These are phyloP conservation scores for Stemphylium lycopersici DNA, from an alignment of 2,329 filamentous ascomycete genomes.

Conservation along the genomic window DNA sequence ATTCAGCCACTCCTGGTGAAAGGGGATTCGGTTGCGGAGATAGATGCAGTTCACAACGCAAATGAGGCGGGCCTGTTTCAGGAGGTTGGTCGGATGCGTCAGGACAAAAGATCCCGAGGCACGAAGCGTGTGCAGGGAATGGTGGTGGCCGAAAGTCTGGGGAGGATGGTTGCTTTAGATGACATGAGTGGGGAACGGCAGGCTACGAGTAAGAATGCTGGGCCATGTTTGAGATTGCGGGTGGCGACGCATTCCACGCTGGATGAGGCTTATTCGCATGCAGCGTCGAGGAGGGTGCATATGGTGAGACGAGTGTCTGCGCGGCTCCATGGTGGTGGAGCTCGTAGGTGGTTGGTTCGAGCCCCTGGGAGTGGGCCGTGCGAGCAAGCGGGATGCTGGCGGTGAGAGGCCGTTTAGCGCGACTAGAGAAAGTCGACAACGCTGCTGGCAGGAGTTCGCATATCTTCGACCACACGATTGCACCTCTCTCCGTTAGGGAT, in stretches of 20 bases:
- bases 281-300: slow-evolving; percentile 20
- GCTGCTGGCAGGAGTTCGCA: slow-evolving; percentile 15
- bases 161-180: slow-evolving; percentile 5
- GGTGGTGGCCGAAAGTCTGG: neutral
- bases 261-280: slow-evolving; percentile 11
- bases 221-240: slow-evolving; percentile 6
- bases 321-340: slow-evolving; percentile 9
- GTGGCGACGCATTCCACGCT: neutral
- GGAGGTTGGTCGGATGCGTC: neutral
- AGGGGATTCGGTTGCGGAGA: no score
- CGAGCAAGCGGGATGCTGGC: slow-evolving; percentile 28
- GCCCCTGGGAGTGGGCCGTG: slow-evolving; percentile 19
- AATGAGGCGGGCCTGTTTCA: slow-evolving; percentile 1
- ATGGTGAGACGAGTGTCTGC: slow-evolving; percentile 22
- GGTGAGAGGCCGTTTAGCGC: slow-evolving; percentile 29
- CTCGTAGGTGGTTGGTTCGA: slow-evolving; percentile 20
- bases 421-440: slow-evolving; percentile 28
- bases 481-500: slow-evolving; percentile 24
- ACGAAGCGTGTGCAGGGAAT: slow-evolving; percentile 11
- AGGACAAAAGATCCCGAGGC: slow-evolving; percentile 6
- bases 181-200: slow-evolving; percentile 8
- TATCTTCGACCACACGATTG: slow-evolving; percentile 11
- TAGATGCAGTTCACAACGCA: neutral
- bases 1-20: neutral
- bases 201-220: slow-evolving; percentile 10